Evolutionary conservation across 345 rosid genomes (phyloP).

Genomic region (Carallia pectinifolia): DNA sequence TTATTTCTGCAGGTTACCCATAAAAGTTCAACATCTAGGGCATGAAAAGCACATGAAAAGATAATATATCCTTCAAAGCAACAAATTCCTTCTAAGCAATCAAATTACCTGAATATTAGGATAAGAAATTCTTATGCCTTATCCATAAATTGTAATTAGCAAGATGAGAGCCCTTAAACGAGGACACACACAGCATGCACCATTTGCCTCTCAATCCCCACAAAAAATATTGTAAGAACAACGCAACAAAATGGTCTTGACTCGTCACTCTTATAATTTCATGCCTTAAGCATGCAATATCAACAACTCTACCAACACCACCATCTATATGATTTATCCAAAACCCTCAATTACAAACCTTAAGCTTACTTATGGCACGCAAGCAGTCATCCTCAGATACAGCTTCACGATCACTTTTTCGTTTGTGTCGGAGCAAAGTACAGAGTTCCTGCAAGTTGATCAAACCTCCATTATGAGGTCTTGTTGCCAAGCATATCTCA

Average conservation of each 20-base stretch:
- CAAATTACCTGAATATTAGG: no score
- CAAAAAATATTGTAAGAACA: no score
- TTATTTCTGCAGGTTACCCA: not conserved
- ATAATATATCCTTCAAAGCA: no score
- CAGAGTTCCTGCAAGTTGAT: conserved; percentile 84
- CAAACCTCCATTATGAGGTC: conserved; percentile 84
- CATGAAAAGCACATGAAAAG: no score
- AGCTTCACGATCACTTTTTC: conserved; percentile 74
- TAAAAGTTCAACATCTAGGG: not conserved
- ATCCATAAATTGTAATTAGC: no score
- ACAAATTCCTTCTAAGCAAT: no score
- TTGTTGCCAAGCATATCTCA: conserved; percentile 89
- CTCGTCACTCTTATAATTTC: not conserved
- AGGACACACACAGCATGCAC: no score
- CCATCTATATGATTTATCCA: not conserved
- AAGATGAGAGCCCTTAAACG: no score
- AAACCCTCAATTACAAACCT: conserved; percentile 39
- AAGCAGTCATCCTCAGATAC: conserved; percentile 93
- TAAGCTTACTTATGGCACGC: conserved; percentile 90
- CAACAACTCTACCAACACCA: not conserved
- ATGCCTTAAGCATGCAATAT: not conserved
- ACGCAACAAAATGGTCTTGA: no score
- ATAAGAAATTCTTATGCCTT: no score
- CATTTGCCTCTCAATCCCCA: no score
- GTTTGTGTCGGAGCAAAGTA: conserved; percentile 60